Evolutionary conservation across 192 early-diverging fungal genomes (phyloP), one percentile per base, ranked within the genome.

Genomic region (Backusella mclennaniae): DNA sequence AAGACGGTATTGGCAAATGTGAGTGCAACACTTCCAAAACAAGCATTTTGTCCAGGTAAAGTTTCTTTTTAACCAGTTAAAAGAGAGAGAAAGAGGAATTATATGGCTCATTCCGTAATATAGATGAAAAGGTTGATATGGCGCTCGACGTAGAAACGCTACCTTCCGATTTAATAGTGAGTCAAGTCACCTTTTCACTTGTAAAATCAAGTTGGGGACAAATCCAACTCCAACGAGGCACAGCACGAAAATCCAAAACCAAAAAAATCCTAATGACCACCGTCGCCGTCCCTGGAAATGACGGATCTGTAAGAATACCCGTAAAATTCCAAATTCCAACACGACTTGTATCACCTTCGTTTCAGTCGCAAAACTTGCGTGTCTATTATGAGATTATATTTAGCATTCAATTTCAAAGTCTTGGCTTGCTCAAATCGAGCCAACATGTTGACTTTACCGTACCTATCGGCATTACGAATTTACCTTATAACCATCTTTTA

Each of bases 41-140:
- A 79, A 19, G 77, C 74, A 0, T 84, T 77, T 49, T 79, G 81
- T 35, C 83, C 83, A 33, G 83, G 83, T 84, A 77, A 79, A 6
- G 21, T 67, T 15, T 14, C 8, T 67, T 67, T 67, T 67, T 67
- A 26, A 26, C 38, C 38, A 39, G 14, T 17, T 44, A 70, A 70
- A 33, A 35, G 8, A 44, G 11, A 36, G 31, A 23, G 46, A 39
- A 21, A 12, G 0, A 15, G 42, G 42, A 14, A 69, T n/a, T 6
- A 21, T 23, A 12, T 23, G 26, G 15, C 36, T 59, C 7, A 36
- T 17, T 26, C 15, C 31, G 1, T 35, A 23, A 31, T 14, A 17
- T 69, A 82, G 77, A 80, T 66, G 75, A 79, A 26, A 19, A 29
- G 2, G 39, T 79, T 9, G 42, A 46, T 3, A 69, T 77, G 68